phyloP scores from a whole-genome alignment of 2,329 filamentous ascomycete genomes.

The Microdochium nivale region DNA sequence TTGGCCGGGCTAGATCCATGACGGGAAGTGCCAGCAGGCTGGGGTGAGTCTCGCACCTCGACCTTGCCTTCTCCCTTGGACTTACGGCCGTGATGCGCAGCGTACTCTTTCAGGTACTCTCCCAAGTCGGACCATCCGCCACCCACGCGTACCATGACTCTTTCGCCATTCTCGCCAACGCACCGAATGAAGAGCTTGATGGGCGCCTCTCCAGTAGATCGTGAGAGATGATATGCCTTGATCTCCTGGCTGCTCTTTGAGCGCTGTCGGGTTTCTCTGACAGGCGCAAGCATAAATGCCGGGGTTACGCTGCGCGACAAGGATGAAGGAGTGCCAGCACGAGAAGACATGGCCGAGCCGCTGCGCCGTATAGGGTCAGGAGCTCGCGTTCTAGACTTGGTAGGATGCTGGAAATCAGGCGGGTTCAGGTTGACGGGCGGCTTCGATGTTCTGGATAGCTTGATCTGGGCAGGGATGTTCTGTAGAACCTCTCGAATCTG shows the following conservation, averaged over 20 bases:
- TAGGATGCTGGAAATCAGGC: conserved; percentile 43
- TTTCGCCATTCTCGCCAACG: conserved; percentile 81
- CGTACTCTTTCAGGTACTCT: conserved; percentile 91
- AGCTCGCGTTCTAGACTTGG: conserved; percentile 32
- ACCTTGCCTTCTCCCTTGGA: conserved; percentile 45
- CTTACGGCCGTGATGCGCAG: conserved; percentile 78
- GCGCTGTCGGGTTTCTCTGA: conserved; percentile 38
- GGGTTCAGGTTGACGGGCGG: conserved; percentile 47
- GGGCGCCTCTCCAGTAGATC: conserved; percentile 73
- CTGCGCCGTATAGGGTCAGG: conserved; percentile 38
- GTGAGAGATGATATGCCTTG: conserved; percentile 84
- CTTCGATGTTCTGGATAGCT: conserved; percentile 46
- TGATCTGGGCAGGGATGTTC: conserved; percentile 72
- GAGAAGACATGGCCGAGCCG: conserved; percentile 33
- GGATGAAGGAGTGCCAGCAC: conserved; percentile 51
- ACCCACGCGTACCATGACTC: conserved; percentile 96
- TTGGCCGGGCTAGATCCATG: conserved; percentile 32
- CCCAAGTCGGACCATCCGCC: conserved; percentile 97
- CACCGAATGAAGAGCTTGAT: conserved; percentile 92
- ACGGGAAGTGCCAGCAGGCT: conserved; percentile 15
- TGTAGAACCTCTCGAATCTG: conserved; percentile 74
- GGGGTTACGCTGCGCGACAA: conserved; percentile 36
- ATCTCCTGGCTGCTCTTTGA: conserved; percentile 58
- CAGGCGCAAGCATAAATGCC: conserved; percentile 59
- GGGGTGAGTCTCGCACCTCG: conserved; percentile 45